A percentile compares a stretch with the other conserved stretches of the same genome.
phyloP scores from a whole-genome alignment of 2,329 filamentous ascomycete genomes.

The Ophiostoma perfectum region DNA sequence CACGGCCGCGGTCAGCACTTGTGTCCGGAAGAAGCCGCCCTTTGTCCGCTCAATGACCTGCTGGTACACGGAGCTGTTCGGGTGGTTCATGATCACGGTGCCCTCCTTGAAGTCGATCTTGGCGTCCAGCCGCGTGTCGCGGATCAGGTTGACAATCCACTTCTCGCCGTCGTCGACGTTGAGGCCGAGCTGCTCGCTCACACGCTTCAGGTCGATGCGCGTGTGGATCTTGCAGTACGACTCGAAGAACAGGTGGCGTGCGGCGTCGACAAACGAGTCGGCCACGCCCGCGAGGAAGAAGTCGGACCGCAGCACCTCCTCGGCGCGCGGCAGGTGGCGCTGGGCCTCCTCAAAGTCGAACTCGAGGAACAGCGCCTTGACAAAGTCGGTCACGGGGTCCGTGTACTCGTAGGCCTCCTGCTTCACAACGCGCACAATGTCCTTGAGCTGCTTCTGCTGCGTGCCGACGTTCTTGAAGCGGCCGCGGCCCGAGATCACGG shows the following conservation, averaged over 20 bases:
- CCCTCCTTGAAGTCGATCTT: slow-evolving; percentile 99
- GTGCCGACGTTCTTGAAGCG: slow-evolving; percentile 73
- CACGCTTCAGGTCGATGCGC: slow-evolving; percentile 94
- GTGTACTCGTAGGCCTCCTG: slow-evolving; percentile 97
- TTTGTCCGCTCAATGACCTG: slow-evolving; percentile 99
- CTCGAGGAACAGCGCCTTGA: slow-evolving; percentile 89
- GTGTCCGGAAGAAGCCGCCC: slow-evolving; percentile 96
- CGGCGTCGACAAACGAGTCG: slow-evolving; percentile 87
- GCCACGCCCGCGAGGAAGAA: slow-evolving; percentile 88
- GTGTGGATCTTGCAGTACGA: slow-evolving; percentile 99
- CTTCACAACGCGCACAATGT: slow-evolving; percentile 88
- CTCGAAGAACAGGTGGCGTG: slow-evolving; percentile 94
- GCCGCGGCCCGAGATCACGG: slow-evolving; percentile 87
- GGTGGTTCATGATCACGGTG: slow-evolving; percentile 99
- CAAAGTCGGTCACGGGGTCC: slow-evolving; percentile 92
- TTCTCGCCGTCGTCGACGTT: slow-evolving; percentile 96
- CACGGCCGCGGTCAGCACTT: slow-evolving; percentile 73
- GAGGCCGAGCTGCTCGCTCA: slow-evolving; percentile 84
- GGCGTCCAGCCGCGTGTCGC: slow-evolving; percentile 92
- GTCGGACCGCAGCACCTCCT: slow-evolving; percentile 85
- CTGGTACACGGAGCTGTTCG: slow-evolving; percentile 96
- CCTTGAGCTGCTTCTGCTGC: slow-evolving; percentile 98
- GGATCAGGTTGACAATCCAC: slow-evolving; percentile 99
- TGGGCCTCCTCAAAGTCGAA: slow-evolving; percentile 98
- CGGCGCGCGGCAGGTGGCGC: slow-evolving; percentile 76